phyloP scores from a whole-genome alignment of 139 green algal genomes.

The Trebouxia sp. region DNA sequence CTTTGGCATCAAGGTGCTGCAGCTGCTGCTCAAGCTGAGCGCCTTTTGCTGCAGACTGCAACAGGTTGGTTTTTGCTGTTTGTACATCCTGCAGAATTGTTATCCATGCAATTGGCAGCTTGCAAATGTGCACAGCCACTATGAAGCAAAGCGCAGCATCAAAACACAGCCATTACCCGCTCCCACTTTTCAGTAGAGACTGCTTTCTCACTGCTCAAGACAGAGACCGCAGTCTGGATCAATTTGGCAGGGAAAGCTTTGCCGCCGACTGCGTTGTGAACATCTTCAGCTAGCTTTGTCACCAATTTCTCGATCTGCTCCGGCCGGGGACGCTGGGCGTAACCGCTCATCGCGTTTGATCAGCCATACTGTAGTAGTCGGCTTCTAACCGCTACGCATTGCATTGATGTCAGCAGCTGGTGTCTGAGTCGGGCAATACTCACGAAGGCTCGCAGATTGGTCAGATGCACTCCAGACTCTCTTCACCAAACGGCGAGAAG shows the following conservation, averaged over 20 bases:
- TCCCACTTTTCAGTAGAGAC: slow-evolving; percentile 14
- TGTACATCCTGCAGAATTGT: slow-evolving; percentile 1
- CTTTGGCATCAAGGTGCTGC: neutral
- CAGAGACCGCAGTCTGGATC: slow-evolving; percentile 15
- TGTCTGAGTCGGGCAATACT: too few relatives aligned
- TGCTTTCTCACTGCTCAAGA: neutral
- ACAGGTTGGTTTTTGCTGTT: neutral
- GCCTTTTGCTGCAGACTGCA: neutral
- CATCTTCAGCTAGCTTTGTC: slow-evolving; percentile 15
- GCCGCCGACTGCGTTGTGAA: neutral
- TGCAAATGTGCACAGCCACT: too few relatives aligned
- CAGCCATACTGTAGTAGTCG: neutral
- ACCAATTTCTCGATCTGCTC: slow-evolving; percentile 15
- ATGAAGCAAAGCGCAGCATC: too few relatives aligned
- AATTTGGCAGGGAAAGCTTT: neutral
- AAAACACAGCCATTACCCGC: too few relatives aligned
- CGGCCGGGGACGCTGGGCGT: neutral
- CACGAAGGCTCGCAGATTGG: too few relatives aligned
- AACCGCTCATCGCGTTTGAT: slow-evolving; percentile 1
- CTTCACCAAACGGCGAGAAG: too few relatives aligned
- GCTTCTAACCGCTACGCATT: too few relatives aligned
- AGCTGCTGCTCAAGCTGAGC: neutral
- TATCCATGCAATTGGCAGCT: too few relatives aligned
- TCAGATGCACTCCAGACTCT: too few relatives aligned
- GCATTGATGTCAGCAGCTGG: too few relatives aligned